Base-by-base conservation (phyloP, 768 basidiomycete genomes). In the Pleurotus ostreatus region DNA sequence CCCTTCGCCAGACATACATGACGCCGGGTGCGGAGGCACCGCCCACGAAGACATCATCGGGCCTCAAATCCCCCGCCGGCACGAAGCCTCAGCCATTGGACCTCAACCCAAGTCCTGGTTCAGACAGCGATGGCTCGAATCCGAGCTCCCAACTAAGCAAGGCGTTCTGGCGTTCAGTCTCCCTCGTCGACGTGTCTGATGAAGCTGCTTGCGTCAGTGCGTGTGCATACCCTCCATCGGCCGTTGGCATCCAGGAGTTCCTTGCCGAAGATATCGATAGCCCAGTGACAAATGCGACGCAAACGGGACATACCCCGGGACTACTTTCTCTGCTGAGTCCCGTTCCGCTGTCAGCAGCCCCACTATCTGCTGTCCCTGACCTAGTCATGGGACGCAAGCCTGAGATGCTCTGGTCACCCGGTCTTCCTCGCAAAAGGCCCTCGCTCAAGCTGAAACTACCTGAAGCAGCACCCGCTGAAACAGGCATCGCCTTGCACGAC, bases 121-220 rank as follows among this genome's bases (percentile, higher is more conserved):
- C 45, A 6, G 55, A 39, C 1, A 55, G 55, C 44, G 59, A 59
- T 15, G 30, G 40, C 43, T 54, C 57, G 2, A 46, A 60, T 16
- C 39, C 43, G 12, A 61, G 59, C 56, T 57, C 62, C 11, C 59
- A 62, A 26, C 70, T 78, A 34, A 74, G 64, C 34, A 68, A 76
- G 43, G 75, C 71, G n/a, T 79, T 79, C 58, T 79, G 78, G 78
- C 64, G 73, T 49, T 72, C 75, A 0, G 66, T 79, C 16, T 71
- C 75, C n/a, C 39, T 53, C 5, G 57, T 78, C 53, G 70, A 73
- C 16, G 55, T 51, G 30, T 37, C 43, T 39, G 46, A 64, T 5
- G 63, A 57, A 18, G 63, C 60, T 37, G 60, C 59, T 7, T 57
- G 55, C 13, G 63, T 68, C 12, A 62, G 65, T 25, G 41, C 22